A percentile compares a stretch with the other conserved stretches of the same genome.
These are phyloP conservation scores for Plantago elongata DNA, from an alignment of 257 asterid genomes.

Conservation along the genomic window DNA sequence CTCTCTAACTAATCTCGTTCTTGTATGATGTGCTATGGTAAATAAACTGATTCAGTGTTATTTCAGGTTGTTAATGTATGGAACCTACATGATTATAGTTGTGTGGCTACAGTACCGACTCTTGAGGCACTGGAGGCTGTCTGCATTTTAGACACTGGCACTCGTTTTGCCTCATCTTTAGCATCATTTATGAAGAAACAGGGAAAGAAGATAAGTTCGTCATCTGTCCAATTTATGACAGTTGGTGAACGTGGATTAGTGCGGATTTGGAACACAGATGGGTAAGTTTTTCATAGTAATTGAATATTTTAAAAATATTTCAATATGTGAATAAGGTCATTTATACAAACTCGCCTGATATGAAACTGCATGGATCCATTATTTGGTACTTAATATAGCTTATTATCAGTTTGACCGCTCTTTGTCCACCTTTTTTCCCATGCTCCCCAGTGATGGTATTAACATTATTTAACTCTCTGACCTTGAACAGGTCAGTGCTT, in stretches of 20 bases:
- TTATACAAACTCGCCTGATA: too few relatives aligned
- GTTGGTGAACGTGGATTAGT: constrained; percentile 96
- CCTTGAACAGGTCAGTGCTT: constrained; percentile 57
- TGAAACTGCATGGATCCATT: too few relatives aligned
- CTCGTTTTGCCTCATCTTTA: constrained; percentile 51
- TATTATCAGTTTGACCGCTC: too few relatives aligned
- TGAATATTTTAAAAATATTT: background rate
- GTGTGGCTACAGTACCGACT: constrained; percentile 68
- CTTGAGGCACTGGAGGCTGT: constrained; percentile 88
- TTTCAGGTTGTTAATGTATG: constrained; percentile 86
- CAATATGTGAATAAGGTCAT: too few relatives aligned
- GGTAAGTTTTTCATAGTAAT: constrained; percentile 40
- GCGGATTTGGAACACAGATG: constrained; percentile 86
- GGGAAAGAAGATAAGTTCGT: constrained; percentile 41
- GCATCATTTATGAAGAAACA: constrained; percentile 37
- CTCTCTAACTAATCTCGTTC: too few relatives aligned
- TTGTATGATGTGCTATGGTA: constrained; percentile 2
- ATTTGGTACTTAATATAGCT: too few relatives aligned
- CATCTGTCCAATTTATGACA: constrained; percentile 62
- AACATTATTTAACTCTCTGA: constrained; percentile 5
- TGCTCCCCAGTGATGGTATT: constrained; percentile 1
- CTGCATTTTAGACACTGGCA: constrained; percentile 50
- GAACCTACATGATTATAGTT: constrained; percentile 75
- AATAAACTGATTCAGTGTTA: constrained; percentile 22
- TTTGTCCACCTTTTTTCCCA: constrained; percentile 16